These are phyloP conservation scores for Capronia americana DNA, from an alignment of 2,329 filamentous ascomycete genomes.

Conservation along the genomic window DNA sequence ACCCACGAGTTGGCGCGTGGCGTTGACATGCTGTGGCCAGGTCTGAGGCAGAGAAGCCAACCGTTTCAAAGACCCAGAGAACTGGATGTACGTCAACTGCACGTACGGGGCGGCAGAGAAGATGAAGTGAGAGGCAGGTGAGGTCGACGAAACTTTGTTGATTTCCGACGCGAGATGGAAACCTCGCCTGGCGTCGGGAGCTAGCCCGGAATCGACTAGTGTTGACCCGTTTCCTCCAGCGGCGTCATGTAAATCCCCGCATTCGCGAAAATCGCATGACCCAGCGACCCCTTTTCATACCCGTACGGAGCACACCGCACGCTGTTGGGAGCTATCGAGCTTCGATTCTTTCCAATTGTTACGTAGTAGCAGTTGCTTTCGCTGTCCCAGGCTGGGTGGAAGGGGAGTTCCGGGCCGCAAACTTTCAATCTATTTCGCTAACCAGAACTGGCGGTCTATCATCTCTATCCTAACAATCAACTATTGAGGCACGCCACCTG, in stretches of 20 bases:
- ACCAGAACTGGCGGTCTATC: neutral
- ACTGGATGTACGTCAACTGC: neutral
- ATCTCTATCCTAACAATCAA: neutral
- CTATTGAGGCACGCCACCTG: conserved; percentile 49
- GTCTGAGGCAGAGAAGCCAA: neutral
- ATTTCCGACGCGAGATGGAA: conserved; percentile 20
- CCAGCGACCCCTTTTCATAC: conserved; percentile 1
- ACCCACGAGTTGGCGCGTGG: neutral
- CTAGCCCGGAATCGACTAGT: neutral
- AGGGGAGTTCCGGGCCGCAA: neutral
- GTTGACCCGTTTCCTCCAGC: neutral
- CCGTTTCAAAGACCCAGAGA: neutral
- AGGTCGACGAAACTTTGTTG: neutral
- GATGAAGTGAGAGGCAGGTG: neutral
- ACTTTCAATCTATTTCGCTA: neutral
- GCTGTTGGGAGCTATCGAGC: neutral
- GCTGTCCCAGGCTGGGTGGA: neutral
- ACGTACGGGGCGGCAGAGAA: neutral
- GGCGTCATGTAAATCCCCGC: neutral
- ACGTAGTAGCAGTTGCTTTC: neutral
- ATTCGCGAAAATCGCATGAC: neutral
- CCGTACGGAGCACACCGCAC: neutral
- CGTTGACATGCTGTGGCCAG: neutral
- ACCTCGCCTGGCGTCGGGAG: neutral
- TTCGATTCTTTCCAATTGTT: neutral